These are phyloP conservation scores for Brassica juncea DNA, from an alignment of 345 rosid genomes.

Conservation along the genomic window DNA sequence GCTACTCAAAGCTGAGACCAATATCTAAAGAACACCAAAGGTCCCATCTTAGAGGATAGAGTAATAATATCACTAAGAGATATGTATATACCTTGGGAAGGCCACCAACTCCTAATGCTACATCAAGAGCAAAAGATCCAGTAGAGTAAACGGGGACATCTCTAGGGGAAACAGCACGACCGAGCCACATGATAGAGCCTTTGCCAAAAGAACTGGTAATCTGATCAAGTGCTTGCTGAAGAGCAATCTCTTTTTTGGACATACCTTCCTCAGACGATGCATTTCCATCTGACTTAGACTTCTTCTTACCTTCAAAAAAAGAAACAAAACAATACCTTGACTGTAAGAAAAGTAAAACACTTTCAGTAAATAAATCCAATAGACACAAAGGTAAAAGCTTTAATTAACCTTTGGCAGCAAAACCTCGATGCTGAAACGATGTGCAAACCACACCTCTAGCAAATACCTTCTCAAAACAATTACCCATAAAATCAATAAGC, in stretches of 20 bases:
- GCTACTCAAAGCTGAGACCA: constrained; percentile 21
- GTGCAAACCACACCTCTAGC: constrained; percentile 50
- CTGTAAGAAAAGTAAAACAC: neutral
- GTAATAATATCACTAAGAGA: neutral
- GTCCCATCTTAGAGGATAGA: neutral
- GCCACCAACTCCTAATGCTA: constrained; percentile 91
- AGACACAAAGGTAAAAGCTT: constrained; percentile 27
- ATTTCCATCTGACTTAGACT: constrained; percentile 70
- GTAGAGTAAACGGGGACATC: constrained; percentile 85
- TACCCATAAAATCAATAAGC: neutral
- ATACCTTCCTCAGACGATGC: constrained; percentile 68
- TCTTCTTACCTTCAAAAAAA: constrained; percentile 59
- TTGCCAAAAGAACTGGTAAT: constrained; percentile 80
- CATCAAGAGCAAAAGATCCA: constrained; percentile 81
- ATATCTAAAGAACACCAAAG: neutral
- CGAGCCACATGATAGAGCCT: constrained; percentile 95
- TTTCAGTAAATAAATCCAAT: neutral
- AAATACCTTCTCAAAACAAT: constrained; percentile 43
- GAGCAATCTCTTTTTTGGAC: constrained; percentile 84
- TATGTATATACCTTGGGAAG: constrained; percentile 78
- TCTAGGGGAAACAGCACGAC: constrained; percentile 62
- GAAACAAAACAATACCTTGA: constrained; percentile 7
- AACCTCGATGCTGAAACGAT: constrained; percentile 53
- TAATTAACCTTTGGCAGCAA: constrained; percentile 63
- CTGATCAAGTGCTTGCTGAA: constrained; percentile 87